These are phyloP conservation scores for Brassica rapa DNA, from an alignment of 345 rosid species.

Conservation along the genomic window DNA sequence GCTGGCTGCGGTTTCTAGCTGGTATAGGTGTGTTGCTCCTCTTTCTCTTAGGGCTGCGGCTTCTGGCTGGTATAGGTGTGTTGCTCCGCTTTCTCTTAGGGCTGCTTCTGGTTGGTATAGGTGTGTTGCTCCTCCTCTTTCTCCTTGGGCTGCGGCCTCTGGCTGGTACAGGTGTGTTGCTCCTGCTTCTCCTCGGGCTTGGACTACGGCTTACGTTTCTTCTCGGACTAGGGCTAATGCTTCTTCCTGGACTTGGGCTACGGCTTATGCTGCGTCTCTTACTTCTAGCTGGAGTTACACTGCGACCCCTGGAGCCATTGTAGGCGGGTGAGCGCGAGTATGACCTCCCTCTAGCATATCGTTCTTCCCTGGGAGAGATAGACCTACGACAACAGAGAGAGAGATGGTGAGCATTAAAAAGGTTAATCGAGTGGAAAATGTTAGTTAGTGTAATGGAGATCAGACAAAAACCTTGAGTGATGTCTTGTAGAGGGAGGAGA, in stretches of 20 bases:
- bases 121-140: constrained; percentile 28
- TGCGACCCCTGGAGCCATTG: constrained; percentile 66
- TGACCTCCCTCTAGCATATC: constrained; percentile 49
- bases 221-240: constrained; percentile 26
- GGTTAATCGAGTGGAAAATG: not conserved
- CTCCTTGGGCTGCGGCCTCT: constrained; percentile 18
- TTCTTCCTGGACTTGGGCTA: constrained; percentile 21
- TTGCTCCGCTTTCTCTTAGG: constrained; percentile 20
- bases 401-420: constrained; percentile 1
- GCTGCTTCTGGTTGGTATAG: not conserved
- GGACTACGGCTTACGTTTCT: too few relatives aligned
- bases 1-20: constrained; percentile 22
- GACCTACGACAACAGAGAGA: constrained; percentile 50
- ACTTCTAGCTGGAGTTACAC: constrained; percentile 38
- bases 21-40: constrained; percentile 3
- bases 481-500: constrained; percentile 58
- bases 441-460: not conserved
- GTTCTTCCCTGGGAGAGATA: constrained; percentile 61
- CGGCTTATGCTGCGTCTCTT: constrained; percentile 46
- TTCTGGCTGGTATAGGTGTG: too few relatives aligned
- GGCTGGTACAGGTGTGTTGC: constrained; percentile 20
- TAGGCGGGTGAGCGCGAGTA: constrained; percentile 68
- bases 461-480: constrained; percentile 54
- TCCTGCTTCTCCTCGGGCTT: not conserved
- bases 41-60: too few relatives aligned